A percentile compares a stretch with the other conserved stretches of the same genome.
These are phyloP conservation scores for Eutrema yunnanense DNA, from an alignment of 345 rosid species.

Conservation along the genomic window DNA sequence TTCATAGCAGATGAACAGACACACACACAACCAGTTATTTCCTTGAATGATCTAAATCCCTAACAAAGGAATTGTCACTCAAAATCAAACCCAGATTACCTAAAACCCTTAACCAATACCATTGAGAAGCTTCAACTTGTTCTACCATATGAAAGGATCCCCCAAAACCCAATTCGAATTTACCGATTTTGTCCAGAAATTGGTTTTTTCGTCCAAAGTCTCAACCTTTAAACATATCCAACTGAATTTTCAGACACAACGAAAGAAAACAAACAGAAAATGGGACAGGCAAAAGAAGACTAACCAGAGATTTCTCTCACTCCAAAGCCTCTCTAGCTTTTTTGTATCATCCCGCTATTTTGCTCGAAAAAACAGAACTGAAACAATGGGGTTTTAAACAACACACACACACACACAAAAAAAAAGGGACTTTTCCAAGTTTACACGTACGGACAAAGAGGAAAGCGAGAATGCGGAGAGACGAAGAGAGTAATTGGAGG, in stretches of 20 bases:
- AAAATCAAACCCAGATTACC: background rate
- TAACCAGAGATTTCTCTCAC: constrained; percentile 14
- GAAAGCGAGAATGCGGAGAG: background rate
- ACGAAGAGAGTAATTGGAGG: constrained; percentile 12
- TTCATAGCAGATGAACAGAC: background rate
- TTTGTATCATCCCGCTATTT: background rate
- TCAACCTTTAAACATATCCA: background rate
- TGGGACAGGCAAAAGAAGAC: background rate
- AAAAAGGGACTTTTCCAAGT: background rate
- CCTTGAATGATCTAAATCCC: constrained; percentile 5
- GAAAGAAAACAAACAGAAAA: background rate
- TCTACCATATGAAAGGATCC: background rate
- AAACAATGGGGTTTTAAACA: background rate
- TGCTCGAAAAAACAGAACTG: background rate
- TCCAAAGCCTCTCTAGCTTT: background rate
- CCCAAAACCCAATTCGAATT: background rate
- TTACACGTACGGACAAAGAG: background rate
- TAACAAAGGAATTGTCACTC: background rate
- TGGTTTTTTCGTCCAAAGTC: background rate
- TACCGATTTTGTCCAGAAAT: background rate
- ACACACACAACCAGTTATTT: background rate
- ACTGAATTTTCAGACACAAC: background rate
- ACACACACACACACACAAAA: background rate
- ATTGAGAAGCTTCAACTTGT: background rate
- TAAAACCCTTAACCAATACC: constrained; percentile 9